phyloP scores from a whole-genome alignment of 805 yeast genomes.

The Spencermartinsiella europaea region DNA sequence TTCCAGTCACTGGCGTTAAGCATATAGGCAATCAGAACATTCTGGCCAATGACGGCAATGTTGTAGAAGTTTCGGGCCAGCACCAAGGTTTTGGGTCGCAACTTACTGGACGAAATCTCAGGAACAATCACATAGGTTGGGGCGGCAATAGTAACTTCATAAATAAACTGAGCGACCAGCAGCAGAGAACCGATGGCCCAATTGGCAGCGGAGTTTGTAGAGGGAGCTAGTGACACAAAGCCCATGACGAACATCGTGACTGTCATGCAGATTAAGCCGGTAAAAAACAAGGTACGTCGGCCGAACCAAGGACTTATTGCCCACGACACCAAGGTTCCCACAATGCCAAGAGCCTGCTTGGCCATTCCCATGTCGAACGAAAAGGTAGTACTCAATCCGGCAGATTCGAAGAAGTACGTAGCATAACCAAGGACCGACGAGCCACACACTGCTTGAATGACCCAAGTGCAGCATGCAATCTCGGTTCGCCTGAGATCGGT shows the following conservation, averaged over 20 bases:
- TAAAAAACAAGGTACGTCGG: slow-evolving; percentile 19
- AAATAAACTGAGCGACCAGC: slow-evolving; percentile 40
- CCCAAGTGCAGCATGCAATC: slow-evolving; percentile 41
- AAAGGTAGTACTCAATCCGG: slow-evolving; percentile 23
- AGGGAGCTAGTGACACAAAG: slow-evolving; percentile 20
- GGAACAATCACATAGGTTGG: slow-evolving; percentile 38
- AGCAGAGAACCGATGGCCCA: slow-evolving; percentile 41
- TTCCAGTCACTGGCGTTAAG: slow-evolving; percentile 42
- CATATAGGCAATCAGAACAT: slow-evolving; percentile 37
- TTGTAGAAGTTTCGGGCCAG: slow-evolving; percentile 29
- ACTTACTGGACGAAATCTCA: slow-evolving; percentile 38
- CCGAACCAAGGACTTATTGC: slow-evolving; percentile 20
- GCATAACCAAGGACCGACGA: slow-evolving; percentile 26
- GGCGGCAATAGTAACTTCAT: slow-evolving; percentile 38
- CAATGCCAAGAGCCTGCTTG: slow-evolving; percentile 41
- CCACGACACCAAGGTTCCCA: slow-evolving; percentile 36
- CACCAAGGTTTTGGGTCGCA: slow-evolving; percentile 36
- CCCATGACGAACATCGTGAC: slow-evolving; percentile 41
- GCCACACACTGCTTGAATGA: slow-evolving; percentile 41
- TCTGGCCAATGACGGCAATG: slow-evolving; percentile 28
- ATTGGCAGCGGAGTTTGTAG: slow-evolving; percentile 15
- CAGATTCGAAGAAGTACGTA: slow-evolving; percentile 47
- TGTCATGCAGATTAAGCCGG: slow-evolving; percentile 35
- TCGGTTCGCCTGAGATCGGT: slow-evolving; percentile 46
- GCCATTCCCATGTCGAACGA: slow-evolving; percentile 44